phyloP scores from a whole-genome alignment of 805 yeast species.

The Candida alai region DNA sequence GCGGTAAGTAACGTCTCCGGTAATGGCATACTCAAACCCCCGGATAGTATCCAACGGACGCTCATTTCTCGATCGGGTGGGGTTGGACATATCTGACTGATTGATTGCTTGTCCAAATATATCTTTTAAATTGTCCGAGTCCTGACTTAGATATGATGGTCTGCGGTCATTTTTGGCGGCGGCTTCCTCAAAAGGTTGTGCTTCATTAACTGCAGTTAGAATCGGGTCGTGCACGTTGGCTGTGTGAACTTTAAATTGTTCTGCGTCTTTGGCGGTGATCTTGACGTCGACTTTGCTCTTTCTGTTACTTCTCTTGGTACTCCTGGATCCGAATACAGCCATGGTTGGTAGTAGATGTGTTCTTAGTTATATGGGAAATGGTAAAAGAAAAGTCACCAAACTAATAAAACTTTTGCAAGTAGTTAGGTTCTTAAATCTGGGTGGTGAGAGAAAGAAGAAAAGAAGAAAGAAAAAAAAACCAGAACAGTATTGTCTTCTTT shows the following conservation, averaged over 20 bases:
- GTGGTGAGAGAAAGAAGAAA: too few relatives aligned
- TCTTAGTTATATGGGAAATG: neutral
- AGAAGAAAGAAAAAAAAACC: too few relatives aligned
- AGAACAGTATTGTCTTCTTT: too few relatives aligned
- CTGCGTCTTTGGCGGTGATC: constrained; percentile 18
- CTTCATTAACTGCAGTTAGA: constrained; percentile 87
- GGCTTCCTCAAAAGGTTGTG: constrained; percentile 85
- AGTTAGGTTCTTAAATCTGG: too few relatives aligned
- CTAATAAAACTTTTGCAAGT: too few relatives aligned
- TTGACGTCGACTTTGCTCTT: constrained; percentile 21
- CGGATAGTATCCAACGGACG: constrained; percentile 96
- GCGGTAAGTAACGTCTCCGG: constrained; percentile 77
- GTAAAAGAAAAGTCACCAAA: constrained; percentile 1
- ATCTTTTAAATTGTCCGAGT: constrained; percentile 61
- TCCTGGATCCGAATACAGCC: constrained; percentile 32
- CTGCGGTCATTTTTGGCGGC: constrained; percentile 30
- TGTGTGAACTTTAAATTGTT: constrained; percentile 58
- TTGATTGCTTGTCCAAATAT: constrained; percentile 80
- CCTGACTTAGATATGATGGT: constrained; percentile 43
- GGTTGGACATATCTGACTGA: constrained; percentile 86
- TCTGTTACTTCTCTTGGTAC: constrained; percentile 17
- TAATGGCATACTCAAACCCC: constrained; percentile 87
- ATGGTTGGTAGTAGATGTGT: constrained; percentile 11
- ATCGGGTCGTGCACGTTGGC: constrained; percentile 80
- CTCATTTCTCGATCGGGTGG: constrained; percentile 89